Base-by-base conservation (phyloP, 2,329 filamentous ascomycete genomes). In the Neocucurbitaria cava region DNA sequence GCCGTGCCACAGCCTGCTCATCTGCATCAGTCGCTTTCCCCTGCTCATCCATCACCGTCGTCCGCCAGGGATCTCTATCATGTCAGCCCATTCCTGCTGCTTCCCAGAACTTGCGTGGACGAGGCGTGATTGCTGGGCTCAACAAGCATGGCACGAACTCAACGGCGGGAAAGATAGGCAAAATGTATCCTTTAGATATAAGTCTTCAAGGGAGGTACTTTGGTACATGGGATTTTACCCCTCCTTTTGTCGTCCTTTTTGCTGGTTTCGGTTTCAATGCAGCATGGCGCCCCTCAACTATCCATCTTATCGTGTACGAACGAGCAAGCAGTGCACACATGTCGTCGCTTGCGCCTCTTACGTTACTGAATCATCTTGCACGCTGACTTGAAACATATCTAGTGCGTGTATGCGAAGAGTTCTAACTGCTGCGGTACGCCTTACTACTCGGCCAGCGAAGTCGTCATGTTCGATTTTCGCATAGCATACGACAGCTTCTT, bases 101-200 rank as follows among this genome's bases (percentile, higher is more conserved):
- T 52, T 24, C 46, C 54, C 47, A 35, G 39, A 49, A 49, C 5
- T 38, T 38, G 33, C 46, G 20, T 35, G 20, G 24, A 54, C 30
- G 52, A 59, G 57, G 53, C 53, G 50, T 57, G 48, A 53, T 53
- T 51, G 40, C 51, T n/a, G 18, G 49, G 39, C 59, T 56, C 56
- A 54, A 57, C 61, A 48, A n/a, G 59, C 59, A 65, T 53, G 51
- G 61, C 46, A 59, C 61, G 58, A 58, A 53, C 54, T 62, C 57
- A 60, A 64, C 63, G 52, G 49, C 28, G 47, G 41, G 52, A 55
- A 42, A 54, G 50, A 58, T 45, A 54, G 45, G 43, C 31, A 49
- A 46, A 54, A 59, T 46, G 54, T 28, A 56, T 49, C 39, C 43
- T 43, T n/a, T 28, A 48, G 46, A 51, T 62, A 61, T 61, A 63